Conservation (phyloP, 2,329 filamentous ascomycete species). For the Cercospora berteroae region DNA sequence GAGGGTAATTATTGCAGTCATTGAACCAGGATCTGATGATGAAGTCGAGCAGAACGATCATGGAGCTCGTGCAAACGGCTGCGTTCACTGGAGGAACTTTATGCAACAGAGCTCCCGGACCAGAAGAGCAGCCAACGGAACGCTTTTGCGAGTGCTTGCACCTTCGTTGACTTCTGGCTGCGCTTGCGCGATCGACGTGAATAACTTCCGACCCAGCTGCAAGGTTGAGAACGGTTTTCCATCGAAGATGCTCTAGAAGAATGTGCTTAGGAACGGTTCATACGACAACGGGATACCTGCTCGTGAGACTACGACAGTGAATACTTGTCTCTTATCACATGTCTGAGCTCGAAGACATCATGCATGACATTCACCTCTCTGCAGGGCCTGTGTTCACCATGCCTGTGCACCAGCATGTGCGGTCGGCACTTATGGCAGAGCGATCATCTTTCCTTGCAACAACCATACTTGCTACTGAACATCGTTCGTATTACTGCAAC, state of each 20-base stretch:
- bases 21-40: background rate
- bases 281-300: background rate
- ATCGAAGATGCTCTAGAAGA: background rate
- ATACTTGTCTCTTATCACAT: background rate
- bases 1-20: background rate
- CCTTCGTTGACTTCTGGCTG: background rate
- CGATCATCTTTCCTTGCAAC: background rate
- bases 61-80: background rate
- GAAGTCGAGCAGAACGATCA: background rate
- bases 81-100: background rate
- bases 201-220: background rate
- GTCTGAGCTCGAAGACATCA: background rate
- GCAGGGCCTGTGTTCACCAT: background rate
- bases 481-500: background rate
- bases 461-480: background rate
- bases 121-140: background rate
- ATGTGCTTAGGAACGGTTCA: background rate
- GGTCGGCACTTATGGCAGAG: background rate
- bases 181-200: background rate
- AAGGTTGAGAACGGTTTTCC: background rate
- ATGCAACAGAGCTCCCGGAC: background rate
- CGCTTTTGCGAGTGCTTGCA: background rate
- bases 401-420: background rate
- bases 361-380: background rate
- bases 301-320: background rate